Evolutionary conservation across 2,329 filamentous ascomycete species (phyloP), one percentile per base, ranked within the genome.

Genomic region (Ascochyta viciae-villosae): DNA sequence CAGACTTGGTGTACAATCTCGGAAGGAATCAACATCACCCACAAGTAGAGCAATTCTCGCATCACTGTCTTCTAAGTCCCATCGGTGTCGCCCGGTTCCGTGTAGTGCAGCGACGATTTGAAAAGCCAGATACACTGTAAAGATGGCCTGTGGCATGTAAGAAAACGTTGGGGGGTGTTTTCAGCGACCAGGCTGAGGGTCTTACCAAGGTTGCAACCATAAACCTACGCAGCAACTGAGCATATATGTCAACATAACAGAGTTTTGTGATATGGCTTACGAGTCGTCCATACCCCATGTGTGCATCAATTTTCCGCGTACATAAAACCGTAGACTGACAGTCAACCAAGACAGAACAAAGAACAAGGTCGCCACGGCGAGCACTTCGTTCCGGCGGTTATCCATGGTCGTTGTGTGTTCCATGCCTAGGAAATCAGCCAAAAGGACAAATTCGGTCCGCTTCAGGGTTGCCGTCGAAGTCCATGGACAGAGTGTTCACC

Each of bases 101-200:
- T 78, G 70, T 6, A 69, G 51, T 4, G 76, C 72, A 27, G 77
- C 76, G 7, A 70, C 68, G 6, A 78, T 67, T 54, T 80, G 77
- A 23, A 72, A 75, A 9, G 66, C 61, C 1, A 80, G 59, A 37
- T 79, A 80, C 2, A 72, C 58, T 0, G 75, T 78, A 63, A 78
- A 80, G 31, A 76, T 58, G 1, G 71, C 33, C 73, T 74, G 24
- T 12, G 13, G 26, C 29, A 6, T 3, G 16, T 61, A 16, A 56
- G 49, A 60, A 9, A 37, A 31, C 16, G 22, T 15, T 0, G 12
- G 6, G 9, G n/a, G 22, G 34, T n/a, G 9, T 24, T 6, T 33
- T 19, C 10, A 19, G 45, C 27, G 3, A 3, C 6, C 23, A 24
- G 3, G 2, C 0, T 31, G 13, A 29, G 6, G 4, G 26, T 12